A percentile compares a stretch with the other conserved stretches of the same genome.
These are phyloP conservation scores for Dichotomopilus funicola DNA, from an alignment of 2,329 filamentous ascomycete species.

Conservation along the genomic window DNA sequence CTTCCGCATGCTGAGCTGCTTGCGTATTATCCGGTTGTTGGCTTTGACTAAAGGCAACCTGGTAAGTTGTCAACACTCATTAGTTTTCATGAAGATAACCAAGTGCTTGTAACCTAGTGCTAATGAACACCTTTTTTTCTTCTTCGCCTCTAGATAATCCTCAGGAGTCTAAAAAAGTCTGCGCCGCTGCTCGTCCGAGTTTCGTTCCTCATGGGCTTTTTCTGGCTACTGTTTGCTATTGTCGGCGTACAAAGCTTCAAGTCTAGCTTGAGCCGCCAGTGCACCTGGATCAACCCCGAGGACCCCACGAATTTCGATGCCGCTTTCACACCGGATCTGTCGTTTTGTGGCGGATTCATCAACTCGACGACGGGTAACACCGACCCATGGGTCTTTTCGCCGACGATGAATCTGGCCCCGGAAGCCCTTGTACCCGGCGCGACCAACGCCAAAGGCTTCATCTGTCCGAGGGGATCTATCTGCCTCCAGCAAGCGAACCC, in stretches of 20 bases:
- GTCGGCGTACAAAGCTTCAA: slow-evolving; percentile 96
- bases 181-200: slow-evolving; percentile 87
- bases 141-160: slow-evolving; percentile 59
- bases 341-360: slow-evolving; percentile 83
- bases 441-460: slow-evolving; percentile 66
- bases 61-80: slow-evolving; percentile 42
- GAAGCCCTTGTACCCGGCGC: slow-evolving; percentile 44
- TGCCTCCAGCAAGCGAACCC: slow-evolving; percentile 78
- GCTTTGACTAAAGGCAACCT: slow-evolving; percentile 90
- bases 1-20: slow-evolving; percentile 93
- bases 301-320: slow-evolving; percentile 48
- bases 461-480: slow-evolving; percentile 76
- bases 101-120: no score
- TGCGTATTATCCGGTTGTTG: slow-evolving; percentile 86
- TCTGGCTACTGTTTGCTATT: slow-evolving; percentile 96
- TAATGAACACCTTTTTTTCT: no score
- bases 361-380: slow-evolving; percentile 49
- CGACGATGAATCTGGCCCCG: slow-evolving; percentile 15
- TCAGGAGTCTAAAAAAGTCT: slow-evolving; percentile 91
- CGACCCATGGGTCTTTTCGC: slow-evolving; percentile 60
- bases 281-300: slow-evolving; percentile 66
- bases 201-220: slow-evolving; percentile 90
- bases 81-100: no score
- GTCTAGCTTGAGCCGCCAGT: slow-evolving; percentile 68
- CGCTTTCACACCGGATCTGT: slow-evolving; percentile 57